Conservation (phyloP, 2,329 filamentous ascomycete species). For the Cercospora zeae-maydis region DNA sequence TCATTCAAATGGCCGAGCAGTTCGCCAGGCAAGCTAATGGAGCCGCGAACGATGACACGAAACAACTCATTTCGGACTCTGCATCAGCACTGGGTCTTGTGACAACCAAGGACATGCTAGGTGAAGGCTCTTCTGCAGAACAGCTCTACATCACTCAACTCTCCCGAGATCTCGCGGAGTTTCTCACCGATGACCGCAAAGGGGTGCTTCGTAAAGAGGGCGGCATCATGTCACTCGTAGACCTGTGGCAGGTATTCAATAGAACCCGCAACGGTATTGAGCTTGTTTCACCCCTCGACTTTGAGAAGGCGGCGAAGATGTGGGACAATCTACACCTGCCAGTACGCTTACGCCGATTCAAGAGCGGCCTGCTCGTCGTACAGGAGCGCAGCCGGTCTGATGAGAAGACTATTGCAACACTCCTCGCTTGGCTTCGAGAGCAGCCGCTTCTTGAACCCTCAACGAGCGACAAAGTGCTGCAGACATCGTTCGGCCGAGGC, state of each 20-base stretch:
- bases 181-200: conserved; percentile 77
- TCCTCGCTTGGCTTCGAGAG: conserved; percentile 74
- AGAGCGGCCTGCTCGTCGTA: conserved; percentile 89
- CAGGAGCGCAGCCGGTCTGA: conserved; percentile 86
- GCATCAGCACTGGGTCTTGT: conserved; percentile 79
- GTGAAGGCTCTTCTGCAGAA: conserved; percentile 68
- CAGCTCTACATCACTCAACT: conserved; percentile 86
- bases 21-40: conserved; percentile 67
- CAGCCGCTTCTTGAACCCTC: conserved; percentile 18
- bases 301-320: conserved; percentile 80
- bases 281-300: conserved; percentile 84
- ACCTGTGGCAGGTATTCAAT: conserved; percentile 94
- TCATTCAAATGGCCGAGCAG: conserved; percentile 85
- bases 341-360: conserved; percentile 81
- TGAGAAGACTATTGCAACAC: conserved; percentile 75
- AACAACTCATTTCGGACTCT: conserved; percentile 72
- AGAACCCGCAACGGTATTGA: conserved; percentile 89
- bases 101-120: conserved; percentile 93
- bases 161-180: conserved; percentile 80
- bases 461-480: conserved; percentile 73
- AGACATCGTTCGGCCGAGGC: conserved; percentile 67
- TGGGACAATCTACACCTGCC: conserved; percentile 88
- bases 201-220: conserved; percentile 75
- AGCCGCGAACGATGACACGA: conserved; percentile 60
- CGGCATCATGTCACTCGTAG: conserved; percentile 83